Evolutionary conservation across 1,139 yeast species (phyloP), one percentile per base, ranked within the genome.

Genomic region (Debaryomycetaceae sp.): DNA sequence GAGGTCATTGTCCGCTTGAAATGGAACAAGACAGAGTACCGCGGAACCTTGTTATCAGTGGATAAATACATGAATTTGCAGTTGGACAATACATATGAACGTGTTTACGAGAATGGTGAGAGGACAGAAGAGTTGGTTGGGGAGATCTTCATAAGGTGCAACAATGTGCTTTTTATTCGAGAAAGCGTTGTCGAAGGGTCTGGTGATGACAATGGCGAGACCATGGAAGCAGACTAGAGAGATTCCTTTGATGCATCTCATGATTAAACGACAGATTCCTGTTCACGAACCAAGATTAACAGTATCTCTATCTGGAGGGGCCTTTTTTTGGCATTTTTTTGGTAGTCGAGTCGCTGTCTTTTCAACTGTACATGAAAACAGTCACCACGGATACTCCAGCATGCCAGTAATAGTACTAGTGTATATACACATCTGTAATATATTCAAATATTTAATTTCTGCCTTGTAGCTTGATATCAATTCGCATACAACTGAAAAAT

Each of bases 41-140:
- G 70, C 44, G 98, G 98, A 1, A 75, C 62, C n/a, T 73, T 92
- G 36, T 65, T 81, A 13, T 82, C 96, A 1, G 85, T 88, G 22
- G 99, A 92, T 59, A 87, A 88, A 52, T 94, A 92, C 65, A 92
- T 94, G 92, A 94, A 92, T 55, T 52, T 92, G 31, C 91, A 88
- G 56, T 67, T 92, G 32, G 81, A 78, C 32, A 77, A 81, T 29
- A 83, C 95, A 1, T 76, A 70, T 39, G 96, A 89, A 59, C 67
- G 71, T 37, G 68, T 79, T 7, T 69, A 67, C 35, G 81, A 73
- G 13, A 61, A 56, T 2, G 62, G 55, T 1, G 55, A 49, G 8
- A 49, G 41, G 67, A 66, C 44, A 52, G 78, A 81, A 41, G 89
- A 87, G 34, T 55, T 63, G 24, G 70, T 87, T 9, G 95, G 95